phyloP scores from a whole-genome alignment of 805 yeast species.

The Metschnikowia cerradonensis region DNA sequence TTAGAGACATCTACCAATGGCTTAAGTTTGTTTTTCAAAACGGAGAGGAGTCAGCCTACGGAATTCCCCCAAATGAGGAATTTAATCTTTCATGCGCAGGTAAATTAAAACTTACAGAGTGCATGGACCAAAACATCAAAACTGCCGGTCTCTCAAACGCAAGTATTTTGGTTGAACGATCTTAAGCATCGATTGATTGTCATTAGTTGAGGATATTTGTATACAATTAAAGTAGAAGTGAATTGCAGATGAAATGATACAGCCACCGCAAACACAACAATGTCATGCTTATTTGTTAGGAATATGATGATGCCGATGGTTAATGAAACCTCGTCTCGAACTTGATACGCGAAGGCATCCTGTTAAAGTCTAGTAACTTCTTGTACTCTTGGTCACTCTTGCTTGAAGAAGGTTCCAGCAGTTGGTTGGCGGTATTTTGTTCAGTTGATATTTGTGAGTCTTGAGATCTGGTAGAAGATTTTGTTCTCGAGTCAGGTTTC shows the following conservation, averaged over 20 bases:
- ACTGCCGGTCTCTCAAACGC: slow-evolving; percentile 83
- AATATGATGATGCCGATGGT: not conserved
- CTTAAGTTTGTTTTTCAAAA: slow-evolving; percentile 55
- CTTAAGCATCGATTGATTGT: not conserved
- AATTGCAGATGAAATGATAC: not conserved
- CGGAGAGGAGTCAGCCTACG: slow-evolving; percentile 45
- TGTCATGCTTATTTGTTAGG: not conserved
- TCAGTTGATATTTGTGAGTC: not conserved
- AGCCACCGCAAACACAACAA: not conserved
- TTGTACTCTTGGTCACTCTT: slow-evolving; percentile 5
- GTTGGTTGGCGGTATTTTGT: not conserved
- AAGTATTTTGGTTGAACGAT: slow-evolving; percentile 61
- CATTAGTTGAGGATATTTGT: not conserved
- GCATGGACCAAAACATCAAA: slow-evolving; percentile 54
- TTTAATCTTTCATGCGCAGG: slow-evolving; percentile 34
- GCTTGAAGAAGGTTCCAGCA: not conserved
- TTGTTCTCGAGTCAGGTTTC: not conserved
- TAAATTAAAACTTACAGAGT: slow-evolving; percentile 49
- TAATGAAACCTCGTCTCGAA: not conserved
- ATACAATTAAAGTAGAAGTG: not conserved
- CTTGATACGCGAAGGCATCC: slow-evolving; percentile 5
- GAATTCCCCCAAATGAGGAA: slow-evolving; percentile 38
- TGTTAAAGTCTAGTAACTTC: slow-evolving; percentile 8
- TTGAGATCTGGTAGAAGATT: not conserved
- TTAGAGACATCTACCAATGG: slow-evolving; percentile 57